Evolutionary conservation across 441 rosid genomes (phyloP), one percentile per base, ranked within the genome.

Genomic region (Corymbia calophylla): DNA sequence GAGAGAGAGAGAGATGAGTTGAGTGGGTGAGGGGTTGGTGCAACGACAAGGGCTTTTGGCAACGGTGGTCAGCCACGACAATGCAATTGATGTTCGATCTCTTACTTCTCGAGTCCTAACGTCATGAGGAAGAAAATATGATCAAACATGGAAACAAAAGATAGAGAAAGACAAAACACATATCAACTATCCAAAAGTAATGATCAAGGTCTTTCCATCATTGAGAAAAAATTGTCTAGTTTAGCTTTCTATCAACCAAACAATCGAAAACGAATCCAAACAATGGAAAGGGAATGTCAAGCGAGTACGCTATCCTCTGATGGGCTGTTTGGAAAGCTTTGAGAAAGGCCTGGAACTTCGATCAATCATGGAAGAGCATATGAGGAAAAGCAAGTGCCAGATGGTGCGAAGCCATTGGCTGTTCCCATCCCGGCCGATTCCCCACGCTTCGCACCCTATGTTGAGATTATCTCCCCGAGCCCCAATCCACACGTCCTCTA

Each of bases 51-150:
- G 4, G 48, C 81, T 18, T 35, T 70, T 2, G 48, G 27, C 48
- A 12, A 47, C 14, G 81, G 14, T 5, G 48, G 81, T 70, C 15
- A 7, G 48, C 81, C 8, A 70, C 7, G 15, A 32, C 1, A 0
- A 62, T 29, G 70, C 0, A 9, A 62, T 62, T 62, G 9, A 0
- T 0, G 18, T 1, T 62, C 18, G 32, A 29, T 14, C 32, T 13
- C 70, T 29, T 32, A 14, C 29, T 29, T 7, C 32, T 3, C 13
- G 29, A 27, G 32, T 8, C 32, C 32, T 14, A 8, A 62, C 31
- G 6, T 62, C 2, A 29, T 13, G 18, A n/a, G 68, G 31, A 5
- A 29, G 68, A 60, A 60, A 14, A 60, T 0, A 12, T 5, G 31
- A 60, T 27, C 17, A 29, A 62, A 62, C 2, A 13, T 13, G 68